Conservation (phyloP, 129 eudicot genomes). For the Pittosporum tobira region DNA sequence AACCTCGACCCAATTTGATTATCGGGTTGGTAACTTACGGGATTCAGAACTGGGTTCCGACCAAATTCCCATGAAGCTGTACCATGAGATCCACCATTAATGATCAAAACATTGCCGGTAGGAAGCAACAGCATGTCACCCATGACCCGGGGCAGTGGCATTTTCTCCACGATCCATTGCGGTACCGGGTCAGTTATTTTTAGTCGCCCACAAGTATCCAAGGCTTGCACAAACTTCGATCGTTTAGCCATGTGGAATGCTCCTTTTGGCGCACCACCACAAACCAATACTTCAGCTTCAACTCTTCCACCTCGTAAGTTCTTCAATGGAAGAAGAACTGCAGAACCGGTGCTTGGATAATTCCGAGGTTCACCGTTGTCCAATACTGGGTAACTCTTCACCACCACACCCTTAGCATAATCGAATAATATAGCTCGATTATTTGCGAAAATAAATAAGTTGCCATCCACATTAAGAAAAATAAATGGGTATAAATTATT, state of each 20-base stretch:
- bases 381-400: slow-evolving; percentile 55
- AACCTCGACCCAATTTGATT: too few relatives aligned
- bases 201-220: slow-evolving; percentile 45
- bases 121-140: slow-evolving; percentile 59
- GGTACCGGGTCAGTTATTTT: slow-evolving; percentile 44
- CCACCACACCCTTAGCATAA: slow-evolving; percentile 27
- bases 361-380: slow-evolving; percentile 71
- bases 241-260: slow-evolving; percentile 25
- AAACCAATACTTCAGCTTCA: too few relatives aligned
- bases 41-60: slow-evolving; percentile 49
- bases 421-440: too few relatives aligned
- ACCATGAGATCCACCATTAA: slow-evolving; percentile 46
- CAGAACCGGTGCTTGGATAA: too few relatives aligned
- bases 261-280: too few relatives aligned
- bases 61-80: slow-evolving; percentile 55
- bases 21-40: slow-evolving; percentile 38
- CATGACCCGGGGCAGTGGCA: slow-evolving; percentile 60
- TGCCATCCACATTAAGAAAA: slow-evolving; percentile 51
- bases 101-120: slow-evolving; percentile 37
- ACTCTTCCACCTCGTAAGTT: too few relatives aligned
- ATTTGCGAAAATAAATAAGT: too few relatives aligned
- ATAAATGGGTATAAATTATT: slow-evolving; percentile 76
- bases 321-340: too few relatives aligned
- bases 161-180: slow-evolving; percentile 49
- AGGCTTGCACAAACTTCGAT: slow-evolving; percentile 31